Evolutionary conservation across 2,329 filamentous ascomycete genomes (phyloP).

Genomic region (Colletotrichum shisoi): DNA sequence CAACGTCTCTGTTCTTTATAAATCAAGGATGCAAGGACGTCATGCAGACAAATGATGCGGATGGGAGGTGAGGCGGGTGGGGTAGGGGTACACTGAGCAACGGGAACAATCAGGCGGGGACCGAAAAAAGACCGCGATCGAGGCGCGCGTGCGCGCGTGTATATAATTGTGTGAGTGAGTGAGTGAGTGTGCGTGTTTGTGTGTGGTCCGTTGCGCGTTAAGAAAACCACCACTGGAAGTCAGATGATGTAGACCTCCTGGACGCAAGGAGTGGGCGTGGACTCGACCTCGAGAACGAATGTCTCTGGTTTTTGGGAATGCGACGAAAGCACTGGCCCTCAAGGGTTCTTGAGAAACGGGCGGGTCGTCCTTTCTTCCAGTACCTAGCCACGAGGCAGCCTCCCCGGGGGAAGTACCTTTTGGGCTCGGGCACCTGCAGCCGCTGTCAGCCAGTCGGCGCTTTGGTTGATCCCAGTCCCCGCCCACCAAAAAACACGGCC

Average conservation of each 20-base stretch:
- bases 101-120: background rate
- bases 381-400: conserved; percentile 26
- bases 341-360: conserved; percentile 16
- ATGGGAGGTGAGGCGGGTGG: background rate
- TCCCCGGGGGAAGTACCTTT: conserved; percentile 6
- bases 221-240: background rate
- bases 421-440: conserved; percentile 5
- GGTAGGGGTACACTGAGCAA: background rate
- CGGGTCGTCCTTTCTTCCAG: conserved; percentile 23
- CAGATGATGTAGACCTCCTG: conserved; percentile 31
- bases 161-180: background rate
- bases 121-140: background rate
- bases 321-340: conserved; percentile 32
- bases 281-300: conserved; percentile 31
- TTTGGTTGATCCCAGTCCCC: conserved; percentile 1
- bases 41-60: conserved; percentile 23
- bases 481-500: background rate
- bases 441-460: conserved; percentile 15
- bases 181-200: background rate
- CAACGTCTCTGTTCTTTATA: conserved; percentile 35
- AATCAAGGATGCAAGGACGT: conserved; percentile 35
- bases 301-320: conserved; percentile 28
- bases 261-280: conserved; percentile 23
- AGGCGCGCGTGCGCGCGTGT: background rate
- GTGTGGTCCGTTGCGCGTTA: conserved; percentile 4